A percentile compares a stretch with the other conserved stretches of the same genome.
phyloP scores from a whole-genome alignment of 1,139 yeast genomes.

The Komagataea norvegica region DNA sequence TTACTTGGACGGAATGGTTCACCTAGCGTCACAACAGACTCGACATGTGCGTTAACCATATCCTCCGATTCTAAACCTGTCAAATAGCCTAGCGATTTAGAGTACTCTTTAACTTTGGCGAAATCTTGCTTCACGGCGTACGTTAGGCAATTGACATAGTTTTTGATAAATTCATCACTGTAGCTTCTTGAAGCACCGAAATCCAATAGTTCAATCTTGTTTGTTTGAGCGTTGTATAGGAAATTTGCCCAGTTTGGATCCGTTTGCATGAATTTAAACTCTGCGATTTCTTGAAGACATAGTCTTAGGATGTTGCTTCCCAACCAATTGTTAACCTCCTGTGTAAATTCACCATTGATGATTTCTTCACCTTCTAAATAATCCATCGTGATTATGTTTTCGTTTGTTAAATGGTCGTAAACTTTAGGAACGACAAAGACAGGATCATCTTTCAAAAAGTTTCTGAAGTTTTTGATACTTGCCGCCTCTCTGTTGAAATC shows the following conservation, averaged over 20 bases:
- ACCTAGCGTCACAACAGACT: conserved; percentile 84
- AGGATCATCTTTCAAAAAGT: conserved; percentile 63
- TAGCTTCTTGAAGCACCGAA: conserved; percentile 93
- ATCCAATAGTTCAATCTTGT: conserved; percentile 78
- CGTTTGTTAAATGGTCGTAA: conserved; percentile 71
- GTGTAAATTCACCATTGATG: conserved; percentile 71
- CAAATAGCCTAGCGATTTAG: conserved; percentile 75
- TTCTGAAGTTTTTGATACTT: conserved; percentile 65
- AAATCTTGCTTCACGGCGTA: conserved; percentile 75
- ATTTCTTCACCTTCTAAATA: conserved; percentile 80
- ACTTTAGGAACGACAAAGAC: conserved; percentile 80
- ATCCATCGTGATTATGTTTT: conserved; percentile 86
- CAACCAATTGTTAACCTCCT: conserved; percentile 71
- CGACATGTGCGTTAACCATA: conserved; percentile 90
- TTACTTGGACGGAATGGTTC: conserved; percentile 73
- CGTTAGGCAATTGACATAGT: conserved; percentile 68
- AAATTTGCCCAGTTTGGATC: conserved; percentile 99
- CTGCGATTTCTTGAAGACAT: conserved; percentile 78
- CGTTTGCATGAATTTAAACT: conserved; percentile 91
- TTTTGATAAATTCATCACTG: conserved; percentile 57
- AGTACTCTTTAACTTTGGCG: conserved; percentile 56
- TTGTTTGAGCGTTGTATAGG: conserved; percentile 62
- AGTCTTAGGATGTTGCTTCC: conserved; percentile 84
- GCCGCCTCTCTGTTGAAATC: conserved; percentile 90
- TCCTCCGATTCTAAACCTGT: conserved; percentile 85